phyloP scores from a whole-genome alignment of 768 basidiomycete genomes.

The Calvatia gigantea region DNA sequence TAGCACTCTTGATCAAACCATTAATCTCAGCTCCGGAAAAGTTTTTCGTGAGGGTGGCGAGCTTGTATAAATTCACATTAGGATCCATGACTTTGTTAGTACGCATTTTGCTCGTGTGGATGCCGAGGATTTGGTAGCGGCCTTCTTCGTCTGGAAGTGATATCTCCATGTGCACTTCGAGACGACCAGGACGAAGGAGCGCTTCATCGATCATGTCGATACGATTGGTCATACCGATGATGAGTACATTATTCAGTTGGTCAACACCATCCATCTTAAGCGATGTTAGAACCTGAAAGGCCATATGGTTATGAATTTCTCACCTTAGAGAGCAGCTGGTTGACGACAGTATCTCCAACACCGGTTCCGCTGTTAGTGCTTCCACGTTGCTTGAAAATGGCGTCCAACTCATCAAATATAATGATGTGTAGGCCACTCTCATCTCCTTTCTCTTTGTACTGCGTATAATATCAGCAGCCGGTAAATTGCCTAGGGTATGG shows the following conservation, averaged over 20 bases:
- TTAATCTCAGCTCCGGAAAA: conserved; percentile 97
- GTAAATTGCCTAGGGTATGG: not conserved
- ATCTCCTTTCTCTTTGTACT: conserved; percentile 95
- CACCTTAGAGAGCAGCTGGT: conserved; percentile 96
- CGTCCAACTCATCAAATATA: conserved; percentile 98
- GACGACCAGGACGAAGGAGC: conserved; percentile 92
- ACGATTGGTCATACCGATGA: conserved; percentile 99
- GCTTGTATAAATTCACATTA: conserved; percentile 80
- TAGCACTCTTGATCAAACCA: conserved; percentile 96
- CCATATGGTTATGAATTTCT: not conserved
- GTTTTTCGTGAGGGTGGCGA: conserved; percentile 88
- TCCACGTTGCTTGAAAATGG: conserved; percentile 98
- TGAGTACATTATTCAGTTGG: conserved; percentile 96
- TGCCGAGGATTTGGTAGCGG: conserved; percentile 88
- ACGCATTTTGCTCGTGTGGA: conserved; percentile 95
- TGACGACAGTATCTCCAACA: conserved; percentile 98
- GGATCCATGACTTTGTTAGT: conserved; percentile 83
- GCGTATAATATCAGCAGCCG: not conserved
- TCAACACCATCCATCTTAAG: conserved; percentile 98
- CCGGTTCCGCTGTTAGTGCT: conserved; percentile 89
- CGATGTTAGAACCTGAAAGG: not conserved
- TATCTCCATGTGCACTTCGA: conserved; percentile 99
- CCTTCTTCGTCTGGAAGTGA: conserved; percentile 94
- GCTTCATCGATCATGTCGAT: conserved; percentile 99
- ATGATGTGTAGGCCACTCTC: conserved; percentile 98